Evolutionary conservation across 495 filamentous ascomycete genomes (phyloP).

Genomic region (Trichoderma erinaceum): DNA sequence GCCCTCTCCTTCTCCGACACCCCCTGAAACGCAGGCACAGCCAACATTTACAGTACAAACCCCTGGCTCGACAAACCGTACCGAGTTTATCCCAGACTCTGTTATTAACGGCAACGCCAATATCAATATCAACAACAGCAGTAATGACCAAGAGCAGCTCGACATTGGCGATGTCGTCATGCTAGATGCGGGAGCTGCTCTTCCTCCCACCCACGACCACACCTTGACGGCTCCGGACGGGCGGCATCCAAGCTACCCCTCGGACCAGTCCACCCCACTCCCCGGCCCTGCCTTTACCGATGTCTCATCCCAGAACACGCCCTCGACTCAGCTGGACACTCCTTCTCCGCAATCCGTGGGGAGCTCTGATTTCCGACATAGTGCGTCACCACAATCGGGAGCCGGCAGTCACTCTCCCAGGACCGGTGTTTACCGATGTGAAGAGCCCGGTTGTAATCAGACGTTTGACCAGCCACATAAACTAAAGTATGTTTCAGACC

Average conservation of each 20-base stretch:
- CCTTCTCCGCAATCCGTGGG: constrained; percentile 16
- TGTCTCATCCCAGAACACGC: constrained; percentile 19
- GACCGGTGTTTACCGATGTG: constrained; percentile 28
- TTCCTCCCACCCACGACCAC: background rate
- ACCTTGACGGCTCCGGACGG: background rate
- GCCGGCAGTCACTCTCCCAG: constrained; percentile 26
- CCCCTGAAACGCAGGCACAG: background rate
- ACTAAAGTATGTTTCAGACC: constrained; percentile 34
- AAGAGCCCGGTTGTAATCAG: constrained; percentile 31
- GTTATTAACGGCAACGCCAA: background rate
- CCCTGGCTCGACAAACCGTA: background rate
- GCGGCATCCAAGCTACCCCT: background rate
- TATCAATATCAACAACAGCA: background rate
- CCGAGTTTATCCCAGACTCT: background rate
- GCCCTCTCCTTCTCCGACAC: background rate
- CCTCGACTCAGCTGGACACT: constrained; percentile 15
- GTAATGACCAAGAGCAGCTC: background rate
- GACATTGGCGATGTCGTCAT: constrained; percentile 5
- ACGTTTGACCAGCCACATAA: constrained; percentile 42
- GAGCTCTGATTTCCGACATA: constrained; percentile 14
- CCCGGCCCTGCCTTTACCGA: background rate
- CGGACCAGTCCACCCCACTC: constrained; percentile 6
- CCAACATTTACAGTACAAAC: background rate
- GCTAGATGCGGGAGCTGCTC: background rate
- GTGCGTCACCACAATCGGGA: constrained; percentile 19